phyloP scores from a whole-genome alignment of 306 rosid genomes.

The Macrotyloma uniflorum region DNA sequence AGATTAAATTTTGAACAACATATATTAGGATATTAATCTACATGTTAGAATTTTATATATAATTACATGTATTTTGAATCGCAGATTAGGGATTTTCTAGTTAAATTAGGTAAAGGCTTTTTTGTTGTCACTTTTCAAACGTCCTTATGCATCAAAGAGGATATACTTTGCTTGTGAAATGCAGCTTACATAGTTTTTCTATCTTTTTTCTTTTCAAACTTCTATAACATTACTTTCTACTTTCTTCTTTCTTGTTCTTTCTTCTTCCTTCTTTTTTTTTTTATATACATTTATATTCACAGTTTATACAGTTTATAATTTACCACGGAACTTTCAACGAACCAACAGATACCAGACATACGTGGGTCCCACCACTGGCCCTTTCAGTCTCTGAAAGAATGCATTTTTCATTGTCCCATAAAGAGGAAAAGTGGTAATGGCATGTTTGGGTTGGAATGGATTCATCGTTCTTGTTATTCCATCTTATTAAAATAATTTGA shows the following conservation, averaged over 20 bases:
- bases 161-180: slow-evolving; percentile 32
- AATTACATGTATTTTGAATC: slow-evolving; percentile 26
- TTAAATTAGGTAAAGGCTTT: slow-evolving; percentile 7
- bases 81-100: not conserved
- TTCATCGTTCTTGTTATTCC: no score
- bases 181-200: not conserved
- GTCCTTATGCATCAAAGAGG: slow-evolving; percentile 5
- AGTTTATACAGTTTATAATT: not conserved
- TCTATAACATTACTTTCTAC: no score
- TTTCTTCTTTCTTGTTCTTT: no score
- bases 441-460: no score
- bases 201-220: not conserved
- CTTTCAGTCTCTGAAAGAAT: not conserved
- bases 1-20: not conserved
- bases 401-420: not conserved
- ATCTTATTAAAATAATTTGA: no score
- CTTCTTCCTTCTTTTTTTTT: no score
- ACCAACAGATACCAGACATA: no score
- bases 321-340: no score
- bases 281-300: no score
- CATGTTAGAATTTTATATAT: not conserved
- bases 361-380: not conserved
- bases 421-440: no score
- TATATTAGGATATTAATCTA: not conserved
- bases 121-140: not conserved